Evolutionary conservation across 495 filamentous ascomycete genomes (phyloP).

Genomic region (Hypoxylon rickii): DNA sequence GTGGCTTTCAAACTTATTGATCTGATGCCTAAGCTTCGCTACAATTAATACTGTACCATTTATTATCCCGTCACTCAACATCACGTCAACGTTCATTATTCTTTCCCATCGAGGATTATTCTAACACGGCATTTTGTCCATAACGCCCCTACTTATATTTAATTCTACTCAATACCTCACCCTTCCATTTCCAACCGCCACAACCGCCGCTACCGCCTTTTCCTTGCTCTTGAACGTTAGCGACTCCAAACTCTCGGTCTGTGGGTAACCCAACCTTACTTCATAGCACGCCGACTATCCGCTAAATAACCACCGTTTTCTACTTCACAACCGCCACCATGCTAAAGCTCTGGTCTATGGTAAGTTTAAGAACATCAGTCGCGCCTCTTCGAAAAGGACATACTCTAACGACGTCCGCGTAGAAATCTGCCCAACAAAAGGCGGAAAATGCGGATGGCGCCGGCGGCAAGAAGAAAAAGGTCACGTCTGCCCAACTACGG

Average conservation of each 20-base stretch:
- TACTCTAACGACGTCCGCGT: constrained; percentile 20
- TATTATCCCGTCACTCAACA: constrained; percentile 14
- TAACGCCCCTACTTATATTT: no score
- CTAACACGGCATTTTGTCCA: no score
- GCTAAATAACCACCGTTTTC: background rate
- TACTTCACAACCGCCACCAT: constrained; percentile 59
- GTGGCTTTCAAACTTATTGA: background rate
- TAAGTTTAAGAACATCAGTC: constrained; percentile 47
- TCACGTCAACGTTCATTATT: no score
- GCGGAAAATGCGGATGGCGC: constrained; percentile 79
- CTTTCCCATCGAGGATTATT: no score
- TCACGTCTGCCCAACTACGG: constrained; percentile 92
- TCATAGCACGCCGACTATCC: background rate
- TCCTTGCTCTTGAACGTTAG: no score
- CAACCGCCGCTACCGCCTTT: no score
- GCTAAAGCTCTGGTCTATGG: constrained; percentile 99
- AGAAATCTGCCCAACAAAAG: constrained; percentile 96
- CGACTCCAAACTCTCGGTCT: no score
- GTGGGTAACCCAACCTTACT: background rate
- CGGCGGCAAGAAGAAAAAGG: constrained; percentile 92
- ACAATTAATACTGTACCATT: background rate
- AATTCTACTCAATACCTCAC: no score
- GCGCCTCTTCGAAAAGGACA: background rate
- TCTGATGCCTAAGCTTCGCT: constrained; percentile 9
- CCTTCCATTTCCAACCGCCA: no score